These are phyloP conservation scores for Kwoniella sp. DNA, from an alignment of 768 basidiomycete species.

Conservation along the genomic window DNA sequence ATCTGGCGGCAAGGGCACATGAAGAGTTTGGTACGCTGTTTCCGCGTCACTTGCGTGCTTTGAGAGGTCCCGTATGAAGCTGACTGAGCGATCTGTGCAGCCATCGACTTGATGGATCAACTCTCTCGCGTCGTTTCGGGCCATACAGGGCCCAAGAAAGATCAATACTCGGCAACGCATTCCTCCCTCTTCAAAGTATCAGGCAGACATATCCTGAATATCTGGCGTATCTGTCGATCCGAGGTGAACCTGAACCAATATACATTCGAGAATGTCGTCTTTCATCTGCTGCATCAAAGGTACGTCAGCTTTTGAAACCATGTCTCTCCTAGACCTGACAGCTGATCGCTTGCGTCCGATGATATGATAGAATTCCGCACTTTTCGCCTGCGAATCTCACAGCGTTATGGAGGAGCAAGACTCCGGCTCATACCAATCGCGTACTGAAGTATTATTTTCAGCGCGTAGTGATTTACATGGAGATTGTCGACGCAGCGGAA, in stretches of 20 bases:
- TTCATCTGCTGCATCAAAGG: slow-evolving; percentile 77
- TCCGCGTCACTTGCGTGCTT: not conserved
- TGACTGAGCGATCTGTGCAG: slow-evolving; percentile 57
- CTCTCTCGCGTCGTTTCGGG: slow-evolving; percentile 70
- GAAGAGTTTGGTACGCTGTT: slow-evolving; percentile 48
- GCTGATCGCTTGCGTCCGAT: not conserved
- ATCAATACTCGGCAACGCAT: slow-evolving; percentile 70
- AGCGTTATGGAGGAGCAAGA: slow-evolving; percentile 67
- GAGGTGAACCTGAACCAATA: slow-evolving; percentile 78
- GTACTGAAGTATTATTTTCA: slow-evolving; percentile 68
- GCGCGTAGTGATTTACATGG: slow-evolving; percentile 70
- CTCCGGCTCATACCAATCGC: slow-evolving; percentile 62
- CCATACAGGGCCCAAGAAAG: slow-evolving; percentile 44
- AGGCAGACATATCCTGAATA: slow-evolving; percentile 87
- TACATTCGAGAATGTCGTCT: slow-evolving; percentile 85
- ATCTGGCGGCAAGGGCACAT: slow-evolving; percentile 68
- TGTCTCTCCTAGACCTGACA: slow-evolving; percentile 11
- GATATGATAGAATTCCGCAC: slow-evolving; percentile 67
- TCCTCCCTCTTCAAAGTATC: slow-evolving; percentile 79
- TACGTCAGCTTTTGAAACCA: slow-evolving; percentile 52
- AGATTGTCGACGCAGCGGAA: slow-evolving; percentile 79
- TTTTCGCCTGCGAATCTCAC: slow-evolving; percentile 68
- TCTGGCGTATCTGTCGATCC: slow-evolving; percentile 87
- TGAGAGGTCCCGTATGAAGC: slow-evolving; percentile 4
- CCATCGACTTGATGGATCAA: slow-evolving; percentile 69